phyloP scores from a whole-genome alignment of 2,329 filamentous ascomycete genomes.

The Trichoderma breve region DNA sequence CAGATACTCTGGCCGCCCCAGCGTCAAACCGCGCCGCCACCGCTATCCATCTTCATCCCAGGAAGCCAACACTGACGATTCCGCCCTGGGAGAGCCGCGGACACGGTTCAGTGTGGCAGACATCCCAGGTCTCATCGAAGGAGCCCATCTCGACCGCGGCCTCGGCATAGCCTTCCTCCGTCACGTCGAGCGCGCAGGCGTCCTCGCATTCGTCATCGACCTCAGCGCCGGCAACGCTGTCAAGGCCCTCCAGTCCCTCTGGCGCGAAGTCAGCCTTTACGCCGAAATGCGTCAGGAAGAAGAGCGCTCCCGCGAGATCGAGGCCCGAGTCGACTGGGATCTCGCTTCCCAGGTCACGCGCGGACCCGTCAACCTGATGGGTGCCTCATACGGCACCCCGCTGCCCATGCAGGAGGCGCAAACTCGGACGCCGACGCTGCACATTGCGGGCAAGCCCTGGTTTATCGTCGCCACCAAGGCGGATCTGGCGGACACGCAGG shows the following conservation, averaged over 20 bases:
- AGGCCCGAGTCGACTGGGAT: constrained; percentile 56
- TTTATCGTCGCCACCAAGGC: constrained; percentile 94
- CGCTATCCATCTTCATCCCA: constrained; percentile 38
- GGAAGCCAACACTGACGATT: constrained; percentile 41
- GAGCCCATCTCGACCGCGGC: constrained; percentile 87
- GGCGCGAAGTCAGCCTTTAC: constrained; percentile 88
- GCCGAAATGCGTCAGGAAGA: constrained; percentile 73
- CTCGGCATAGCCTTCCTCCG: constrained; percentile 88
- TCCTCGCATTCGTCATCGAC: constrained; percentile 92
- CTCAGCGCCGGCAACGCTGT: constrained; percentile 78
- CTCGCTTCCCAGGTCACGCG: constrained; percentile 47
- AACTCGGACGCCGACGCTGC: constrained; percentile 43
- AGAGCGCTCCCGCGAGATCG: constrained; percentile 63
- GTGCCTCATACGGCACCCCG: constrained; percentile 23
- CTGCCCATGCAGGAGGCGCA: constrained; percentile 15
- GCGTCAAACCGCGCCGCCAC: constrained; percentile 40
- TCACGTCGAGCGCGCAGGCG: constrained; percentile 89
- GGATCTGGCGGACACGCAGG: constrained; percentile 74
- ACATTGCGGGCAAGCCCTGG: constrained; percentile 93
- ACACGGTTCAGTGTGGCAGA: constrained; percentile 91
- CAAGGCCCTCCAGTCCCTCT: constrained; percentile 73
- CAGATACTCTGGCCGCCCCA: constrained; percentile 73
- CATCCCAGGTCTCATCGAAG: constrained; percentile 90
- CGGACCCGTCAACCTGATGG: constrained; percentile 29
- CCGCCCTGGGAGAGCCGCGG: constrained; percentile 50